These are phyloP conservation scores for Chlorella sp. DNA, from an alignment of 139 green algal species.

Conservation along the genomic window DNA sequence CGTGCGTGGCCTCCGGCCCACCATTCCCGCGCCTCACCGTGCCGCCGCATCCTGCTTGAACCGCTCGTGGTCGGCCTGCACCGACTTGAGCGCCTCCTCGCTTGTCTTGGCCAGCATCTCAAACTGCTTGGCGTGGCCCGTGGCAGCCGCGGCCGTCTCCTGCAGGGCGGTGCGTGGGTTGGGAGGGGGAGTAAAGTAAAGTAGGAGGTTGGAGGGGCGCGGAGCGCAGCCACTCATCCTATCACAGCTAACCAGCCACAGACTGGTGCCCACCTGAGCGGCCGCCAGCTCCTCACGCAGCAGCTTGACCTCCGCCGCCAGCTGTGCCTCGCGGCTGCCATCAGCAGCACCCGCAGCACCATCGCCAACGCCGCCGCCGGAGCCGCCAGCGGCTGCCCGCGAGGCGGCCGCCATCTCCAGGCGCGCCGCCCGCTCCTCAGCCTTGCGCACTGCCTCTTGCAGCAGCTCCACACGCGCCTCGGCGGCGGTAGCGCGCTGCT, in stretches of 20 bases:
- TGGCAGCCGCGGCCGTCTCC: constrained; percentile 59
- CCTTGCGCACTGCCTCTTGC: constrained; percentile 56
- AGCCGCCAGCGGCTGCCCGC: constrained; percentile 7
- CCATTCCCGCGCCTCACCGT: constrained; percentile 7
- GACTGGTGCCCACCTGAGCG: constrained; percentile 22
- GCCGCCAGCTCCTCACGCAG: constrained; percentile 56
- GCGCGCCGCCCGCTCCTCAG: constrained; percentile 53
- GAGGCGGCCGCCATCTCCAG: constrained; percentile 54
- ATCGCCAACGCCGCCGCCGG: neutral
- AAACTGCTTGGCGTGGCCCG: constrained; percentile 62
- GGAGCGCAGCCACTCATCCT: neutral
- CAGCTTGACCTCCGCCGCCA: constrained; percentile 49
- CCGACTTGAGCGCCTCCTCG: constrained; percentile 55
- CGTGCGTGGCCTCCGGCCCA: too few relatives aligned
- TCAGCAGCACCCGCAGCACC: neutral
- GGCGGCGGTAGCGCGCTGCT: constrained; percentile 49
- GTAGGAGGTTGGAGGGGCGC: neutral
- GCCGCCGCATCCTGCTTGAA: constrained; percentile 48
- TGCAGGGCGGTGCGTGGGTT: constrained; percentile 27
- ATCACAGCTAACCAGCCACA: neutral
- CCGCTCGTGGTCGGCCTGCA: constrained; percentile 50
- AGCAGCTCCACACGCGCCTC: constrained; percentile 56
- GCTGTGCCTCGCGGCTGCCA: constrained; percentile 39
- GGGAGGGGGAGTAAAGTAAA: neutral
- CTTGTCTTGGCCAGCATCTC: constrained; percentile 55